Percentiles rank a stretch among this genome's conserved stretches.
These are phyloP conservation scores for Bifiguratus adelaidae DNA, from an alignment of 192 early-diverging fungal genomes.

Conservation along the genomic window DNA sequence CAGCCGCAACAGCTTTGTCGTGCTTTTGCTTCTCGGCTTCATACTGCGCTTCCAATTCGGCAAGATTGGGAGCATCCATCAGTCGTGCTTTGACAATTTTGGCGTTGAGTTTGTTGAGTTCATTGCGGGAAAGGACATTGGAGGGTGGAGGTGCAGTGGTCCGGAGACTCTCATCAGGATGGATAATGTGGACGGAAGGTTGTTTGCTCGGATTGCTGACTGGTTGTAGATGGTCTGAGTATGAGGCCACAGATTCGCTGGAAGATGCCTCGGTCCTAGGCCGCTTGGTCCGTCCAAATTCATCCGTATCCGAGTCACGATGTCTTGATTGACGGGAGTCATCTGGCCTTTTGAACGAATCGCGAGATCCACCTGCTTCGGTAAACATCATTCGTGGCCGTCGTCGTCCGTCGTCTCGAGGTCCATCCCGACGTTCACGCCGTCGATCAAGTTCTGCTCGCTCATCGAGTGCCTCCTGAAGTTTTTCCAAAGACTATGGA, in stretches of 20 bases:
- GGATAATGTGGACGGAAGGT: too few relatives aligned
- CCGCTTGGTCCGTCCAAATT: slow-evolving; percentile 16
- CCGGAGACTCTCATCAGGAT: too few relatives aligned
- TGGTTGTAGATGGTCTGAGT: too few relatives aligned
- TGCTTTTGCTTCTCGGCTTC: slow-evolving; percentile 42
- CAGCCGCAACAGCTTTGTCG: slow-evolving; percentile 9
- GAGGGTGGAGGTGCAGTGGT: slow-evolving; percentile 2
- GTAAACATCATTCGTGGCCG: slow-evolving; percentile 20
- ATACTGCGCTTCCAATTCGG: slow-evolving; percentile 60
- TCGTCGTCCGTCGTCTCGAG: slow-evolving; percentile 6
- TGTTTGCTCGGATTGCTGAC: too few relatives aligned
- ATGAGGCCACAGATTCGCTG: too few relatives aligned
- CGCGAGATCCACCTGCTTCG: background rate
- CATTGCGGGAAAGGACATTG: slow-evolving; percentile 34
- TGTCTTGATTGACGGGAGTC: background rate
- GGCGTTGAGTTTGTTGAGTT: slow-evolving; percentile 81
- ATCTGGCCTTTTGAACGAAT: background rate
- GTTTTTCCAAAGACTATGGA: slow-evolving; percentile 48
- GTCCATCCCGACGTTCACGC: background rate
- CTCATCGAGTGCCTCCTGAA: slow-evolving; percentile 52
- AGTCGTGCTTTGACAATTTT: slow-evolving; percentile 73
- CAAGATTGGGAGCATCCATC: slow-evolving; percentile 46
- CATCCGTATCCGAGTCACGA: slow-evolving; percentile 9
- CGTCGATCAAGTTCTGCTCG: slow-evolving; percentile 45
- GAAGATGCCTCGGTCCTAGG: background rate